These are phyloP conservation scores for Nicotiana paniculata DNA, from an alignment of 257 asterid genomes.

Conservation along the genomic window DNA sequence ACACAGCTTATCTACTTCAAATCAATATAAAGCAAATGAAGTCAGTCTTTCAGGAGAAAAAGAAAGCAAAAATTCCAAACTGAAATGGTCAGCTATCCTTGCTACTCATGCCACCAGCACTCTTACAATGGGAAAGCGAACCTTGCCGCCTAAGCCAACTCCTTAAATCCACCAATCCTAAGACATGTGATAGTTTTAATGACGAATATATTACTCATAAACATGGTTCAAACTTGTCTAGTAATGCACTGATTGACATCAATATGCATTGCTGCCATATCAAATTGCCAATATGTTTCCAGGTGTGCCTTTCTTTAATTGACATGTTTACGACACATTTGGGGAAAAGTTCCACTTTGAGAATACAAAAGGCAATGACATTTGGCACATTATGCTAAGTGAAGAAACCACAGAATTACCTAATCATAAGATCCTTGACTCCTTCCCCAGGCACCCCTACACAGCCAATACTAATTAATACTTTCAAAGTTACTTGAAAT, in stretches of 20 bases:
- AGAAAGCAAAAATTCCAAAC: background rate
- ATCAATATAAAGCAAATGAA: background rate
- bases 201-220: background rate
- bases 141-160: background rate
- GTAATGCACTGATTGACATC: background rate
- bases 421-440: too few species aligned
- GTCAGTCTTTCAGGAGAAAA: background rate
- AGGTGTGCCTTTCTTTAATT: too few species aligned
- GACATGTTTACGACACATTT: too few species aligned
- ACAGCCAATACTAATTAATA: too few species aligned
- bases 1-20: conserved; percentile 4
- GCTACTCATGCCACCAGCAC: background rate
- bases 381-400: too few species aligned
- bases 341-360: too few species aligned
- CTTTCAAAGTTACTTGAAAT: too few species aligned
- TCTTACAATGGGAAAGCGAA: background rate
- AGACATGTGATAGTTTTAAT: background rate
- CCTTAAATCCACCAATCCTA: background rate
- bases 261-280: too few species aligned
- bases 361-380: too few species aligned
- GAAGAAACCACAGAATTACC: too few species aligned
- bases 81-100: background rate
- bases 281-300: too few species aligned
- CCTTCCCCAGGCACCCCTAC: too few species aligned
- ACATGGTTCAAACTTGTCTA: background rate